These are phyloP conservation scores for Fusarium buxicola DNA, from an alignment of 2,329 filamentous ascomycete genomes.

Conservation along the genomic window DNA sequence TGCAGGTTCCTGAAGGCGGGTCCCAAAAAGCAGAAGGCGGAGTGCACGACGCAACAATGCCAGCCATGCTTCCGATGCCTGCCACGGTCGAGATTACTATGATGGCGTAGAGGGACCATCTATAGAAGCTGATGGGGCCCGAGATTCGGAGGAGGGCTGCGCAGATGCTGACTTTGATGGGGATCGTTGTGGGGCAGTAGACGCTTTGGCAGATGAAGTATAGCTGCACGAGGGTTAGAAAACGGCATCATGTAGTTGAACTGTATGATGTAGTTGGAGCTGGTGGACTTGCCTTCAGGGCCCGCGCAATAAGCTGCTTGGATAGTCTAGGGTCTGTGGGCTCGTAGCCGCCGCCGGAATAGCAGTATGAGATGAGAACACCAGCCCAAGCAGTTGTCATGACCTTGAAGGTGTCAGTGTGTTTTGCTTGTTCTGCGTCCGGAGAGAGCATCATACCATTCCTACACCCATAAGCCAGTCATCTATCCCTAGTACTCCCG, in stretches of 20 bases:
- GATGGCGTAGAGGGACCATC: slow-evolving; percentile 7
- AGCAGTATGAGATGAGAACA: background rate
- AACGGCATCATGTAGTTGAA: no score
- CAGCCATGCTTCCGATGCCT: slow-evolving; percentile 11
- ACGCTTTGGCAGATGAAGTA: slow-evolving; percentile 17
- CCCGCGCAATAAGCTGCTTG: background rate
- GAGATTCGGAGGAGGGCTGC: slow-evolving; percentile 13
- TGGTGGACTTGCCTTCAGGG: no score
- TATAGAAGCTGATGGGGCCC: background rate
- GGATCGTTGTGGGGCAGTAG: slow-evolving; percentile 13
- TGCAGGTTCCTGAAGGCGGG: slow-evolving; percentile 1
- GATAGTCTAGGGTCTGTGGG: background rate
- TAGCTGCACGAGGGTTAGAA: background rate
- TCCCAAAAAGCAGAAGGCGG: slow-evolving; percentile 16
- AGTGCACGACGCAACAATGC: slow-evolving; percentile 13
- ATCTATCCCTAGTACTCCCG: slow-evolving; percentile 2
- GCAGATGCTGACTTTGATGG: slow-evolving; percentile 20
- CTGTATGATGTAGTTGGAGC: no score
- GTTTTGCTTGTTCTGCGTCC: no score
- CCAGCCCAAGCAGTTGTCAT: slow-evolving; percentile 12
- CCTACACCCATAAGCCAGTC: slow-evolving; percentile 9
- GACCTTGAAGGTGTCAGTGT: background rate
- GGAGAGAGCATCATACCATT: background rate
- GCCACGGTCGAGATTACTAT: slow-evolving; percentile 3
- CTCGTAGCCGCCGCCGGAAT: slow-evolving; percentile 4